Base-by-base conservation (phyloP, 2,329 filamentous ascomycete species). In the Zymoseptoria tritici region DNA sequence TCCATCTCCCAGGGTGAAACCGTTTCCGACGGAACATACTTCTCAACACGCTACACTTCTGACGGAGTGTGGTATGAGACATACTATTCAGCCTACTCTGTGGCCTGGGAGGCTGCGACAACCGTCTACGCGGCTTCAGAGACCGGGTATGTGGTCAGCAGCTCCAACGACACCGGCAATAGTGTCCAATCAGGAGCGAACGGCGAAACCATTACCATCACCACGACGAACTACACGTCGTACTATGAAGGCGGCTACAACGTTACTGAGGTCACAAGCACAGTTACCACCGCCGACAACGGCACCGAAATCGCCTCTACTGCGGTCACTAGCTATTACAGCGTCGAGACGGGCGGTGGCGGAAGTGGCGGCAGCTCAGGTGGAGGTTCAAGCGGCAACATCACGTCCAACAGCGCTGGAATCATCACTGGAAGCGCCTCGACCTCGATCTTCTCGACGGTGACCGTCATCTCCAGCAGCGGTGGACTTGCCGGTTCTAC, bases 1-100 rank as follows among this genome's bases (percentile, higher is more conserved):
- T 70, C 67, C 55, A 59, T 70, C 11, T 67, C 67, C 5, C 62
- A 66, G 49, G 72, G 71, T 31, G 63, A 60, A 8, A 73, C 71
- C 6, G 69, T 64, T 62, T 72, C 69, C 3, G 65, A 67, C 13
- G 69, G 64, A 7, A 69, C 67, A 2, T 64, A 55, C 5, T 73
- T 63, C 57, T 70, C 68, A 7, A 71, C 68, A 9, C 68, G 67
- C 57, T 60, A 59, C 55, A 66, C 61, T 16, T 29, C 55, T 16
- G 63, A 66, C 53, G 67, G 68, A 11, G 57, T 56, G n/a, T 72
- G 71, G 70, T 71, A 68, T 58, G 64, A 54, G 21, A 56, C 66
- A 7, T 72, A 70, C 59, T 72, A 65, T 57, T 70, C 64, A 11
- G 58, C 68, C 3, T 73, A 60, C 54, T 68, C 63, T 9, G 57